These are phyloP conservation scores for Leptodontidium sp. DNA, from an alignment of 2,329 filamentous ascomycete species.

Conservation along the genomic window DNA sequence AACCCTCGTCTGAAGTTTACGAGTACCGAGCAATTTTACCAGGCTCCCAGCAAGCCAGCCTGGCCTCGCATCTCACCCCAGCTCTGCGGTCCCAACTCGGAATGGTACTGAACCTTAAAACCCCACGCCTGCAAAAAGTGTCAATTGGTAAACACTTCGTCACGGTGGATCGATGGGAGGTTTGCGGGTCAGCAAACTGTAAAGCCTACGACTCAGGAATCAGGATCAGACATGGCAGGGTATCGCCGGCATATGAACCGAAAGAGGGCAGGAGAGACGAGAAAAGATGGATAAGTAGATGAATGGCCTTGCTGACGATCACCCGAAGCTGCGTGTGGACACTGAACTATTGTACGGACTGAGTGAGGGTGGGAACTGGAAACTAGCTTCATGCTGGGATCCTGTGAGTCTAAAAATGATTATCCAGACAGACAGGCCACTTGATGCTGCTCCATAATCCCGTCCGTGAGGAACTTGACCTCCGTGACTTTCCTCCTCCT, in stretches of 20 bases:
- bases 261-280: slow-evolving; percentile 26
- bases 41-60: background rate
- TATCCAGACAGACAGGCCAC: too few relatives aligned
- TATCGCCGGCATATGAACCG: slow-evolving; percentile 27
- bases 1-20: background rate
- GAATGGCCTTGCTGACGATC: slow-evolving; percentile 35
- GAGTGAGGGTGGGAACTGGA: background rate
- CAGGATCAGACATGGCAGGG: slow-evolving; percentile 1
- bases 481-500: background rate
- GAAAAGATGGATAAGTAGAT: slow-evolving; percentile 15
- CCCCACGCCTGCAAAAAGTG: background rate
- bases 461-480: background rate
- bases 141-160: slow-evolving; percentile 8
- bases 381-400: slow-evolving; percentile 3
- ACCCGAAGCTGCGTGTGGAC: slow-evolving; percentile 30
- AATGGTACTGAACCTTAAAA: background rate
- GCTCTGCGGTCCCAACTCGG: background rate
- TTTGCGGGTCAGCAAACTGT: background rate
- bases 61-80: background rate
- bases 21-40: background rate
- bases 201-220: slow-evolving; percentile 8
- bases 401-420: slow-evolving; percentile 1
- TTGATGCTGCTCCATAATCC: too few relatives aligned
- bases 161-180: slow-evolving; percentile 18
- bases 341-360: background rate